Conservation (phyloP, 2,329 filamentous ascomycete genomes). For the Aureobasidium melanogenum region DNA sequence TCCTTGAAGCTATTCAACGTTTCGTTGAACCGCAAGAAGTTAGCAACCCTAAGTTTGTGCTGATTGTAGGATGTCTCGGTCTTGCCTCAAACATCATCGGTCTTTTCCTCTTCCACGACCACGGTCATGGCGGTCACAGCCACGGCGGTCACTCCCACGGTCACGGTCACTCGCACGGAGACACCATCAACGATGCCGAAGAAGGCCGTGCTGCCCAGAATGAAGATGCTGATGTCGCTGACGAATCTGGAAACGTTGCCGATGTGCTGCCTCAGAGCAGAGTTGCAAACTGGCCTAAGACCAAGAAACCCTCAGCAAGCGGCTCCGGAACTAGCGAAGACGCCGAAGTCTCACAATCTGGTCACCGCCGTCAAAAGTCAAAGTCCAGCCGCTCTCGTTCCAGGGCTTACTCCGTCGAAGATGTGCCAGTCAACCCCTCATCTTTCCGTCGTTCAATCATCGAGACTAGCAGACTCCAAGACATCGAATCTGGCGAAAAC, state of each 20-base stretch:
- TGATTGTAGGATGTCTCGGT: conserved; percentile 80
- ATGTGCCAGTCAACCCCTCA: conserved; percentile 76
- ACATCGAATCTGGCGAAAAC: conserved; percentile 46
- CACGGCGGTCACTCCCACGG: conserved; percentile 55
- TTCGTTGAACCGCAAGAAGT: conserved; percentile 88
- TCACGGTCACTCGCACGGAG: conserved; percentile 30
- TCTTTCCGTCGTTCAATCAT: conserved; percentile 92
- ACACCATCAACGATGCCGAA: conserved; percentile 35
- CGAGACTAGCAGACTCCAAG: conserved; percentile 59
- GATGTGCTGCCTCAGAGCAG: conserved; percentile 57
- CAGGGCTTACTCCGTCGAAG: conserved; percentile 50
- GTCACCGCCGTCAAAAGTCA: conserved; percentile 40
- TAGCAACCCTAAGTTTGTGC: conserved; percentile 72
- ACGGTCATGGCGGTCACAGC: conserved; percentile 57
- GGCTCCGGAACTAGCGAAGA: conserved; percentile 20
- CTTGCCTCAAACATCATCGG: conserved; percentile 83
- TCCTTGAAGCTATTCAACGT: conserved; percentile 87
- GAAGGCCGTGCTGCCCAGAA: conserved; percentile 45
- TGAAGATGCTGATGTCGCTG: conserved; percentile 37
- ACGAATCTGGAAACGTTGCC: conserved; percentile 50
- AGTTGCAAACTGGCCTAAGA: conserved; percentile 42
- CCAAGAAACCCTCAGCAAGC: conserved; percentile 13
- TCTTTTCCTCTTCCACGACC: conserved; percentile 84
- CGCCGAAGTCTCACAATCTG: conserved; percentile 16
- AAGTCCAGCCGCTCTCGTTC: conserved; percentile 55